These are phyloP conservation scores for Orbilia oligospora DNA, from an alignment of 2,329 filamentous ascomycete genomes.

Conservation along the genomic window DNA sequence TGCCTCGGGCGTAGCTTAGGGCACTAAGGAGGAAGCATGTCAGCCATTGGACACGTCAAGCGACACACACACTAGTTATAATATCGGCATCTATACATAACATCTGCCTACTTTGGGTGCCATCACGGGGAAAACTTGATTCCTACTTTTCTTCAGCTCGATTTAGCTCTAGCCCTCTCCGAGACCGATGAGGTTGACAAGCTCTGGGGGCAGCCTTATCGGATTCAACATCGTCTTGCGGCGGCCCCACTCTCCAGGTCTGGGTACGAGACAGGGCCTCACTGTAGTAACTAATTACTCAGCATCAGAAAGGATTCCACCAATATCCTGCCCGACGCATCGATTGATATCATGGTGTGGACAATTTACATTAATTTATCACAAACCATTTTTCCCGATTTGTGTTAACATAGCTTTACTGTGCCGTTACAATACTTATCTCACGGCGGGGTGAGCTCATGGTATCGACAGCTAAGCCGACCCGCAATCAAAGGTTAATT, in stretches of 20 bases:
- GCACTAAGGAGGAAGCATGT: background rate
- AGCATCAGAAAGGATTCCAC: background rate
- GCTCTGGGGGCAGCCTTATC: conserved; percentile 42
- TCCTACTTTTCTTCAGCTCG: conserved; percentile 33
- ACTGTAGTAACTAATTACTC: background rate
- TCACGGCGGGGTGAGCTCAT: background rate
- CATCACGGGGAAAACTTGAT: conserved; percentile 28
- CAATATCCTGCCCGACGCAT: no score
- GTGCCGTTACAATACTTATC: background rate
- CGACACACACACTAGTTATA: conserved; percentile 18
- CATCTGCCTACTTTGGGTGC: conserved; percentile 28
- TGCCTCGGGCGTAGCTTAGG: background rate
- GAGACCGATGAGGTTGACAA: conserved; percentile 48
- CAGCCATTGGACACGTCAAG: conserved; percentile 52
- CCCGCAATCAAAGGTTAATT: conserved; percentile 13
- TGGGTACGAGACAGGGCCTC: no score
- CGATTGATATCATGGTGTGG: background rate
- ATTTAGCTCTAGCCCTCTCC: conserved; percentile 17
- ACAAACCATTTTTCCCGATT: conserved; percentile 5
- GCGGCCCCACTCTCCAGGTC: no score
- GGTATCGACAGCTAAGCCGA: background rate
- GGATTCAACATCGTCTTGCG: background rate
- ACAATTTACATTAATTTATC: conserved; percentile 6
- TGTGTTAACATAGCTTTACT: conserved; percentile 6
- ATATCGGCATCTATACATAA: conserved; percentile 26